Percentiles rank a stretch among this genome's conserved stretches.
phyloP scores from a whole-genome alignment of 2,329 filamentous ascomycete genomes.

The Aspergillus sp. region DNA sequence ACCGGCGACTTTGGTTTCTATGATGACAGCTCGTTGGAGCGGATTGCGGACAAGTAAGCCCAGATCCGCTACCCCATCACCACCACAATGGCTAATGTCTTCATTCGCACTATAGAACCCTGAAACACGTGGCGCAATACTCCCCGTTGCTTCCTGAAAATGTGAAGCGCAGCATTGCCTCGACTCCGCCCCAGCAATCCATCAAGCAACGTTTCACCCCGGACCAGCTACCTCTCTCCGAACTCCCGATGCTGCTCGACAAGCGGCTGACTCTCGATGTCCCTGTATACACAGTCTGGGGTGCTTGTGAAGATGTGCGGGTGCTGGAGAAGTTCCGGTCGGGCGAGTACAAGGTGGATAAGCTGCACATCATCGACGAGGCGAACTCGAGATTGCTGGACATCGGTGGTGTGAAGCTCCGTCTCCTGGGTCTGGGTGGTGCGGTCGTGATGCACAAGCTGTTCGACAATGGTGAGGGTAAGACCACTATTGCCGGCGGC shows the following conservation, averaged over 20 bases:
- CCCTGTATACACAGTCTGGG: conserved; percentile 98
- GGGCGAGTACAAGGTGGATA: conserved; percentile 95
- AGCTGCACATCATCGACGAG: conserved; percentile 98
- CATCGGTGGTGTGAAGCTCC: conserved; percentile 91
- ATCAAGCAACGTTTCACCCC: conserved; percentile 84
- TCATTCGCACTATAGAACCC: conserved; percentile 60
- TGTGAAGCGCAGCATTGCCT: conserved; percentile 65
- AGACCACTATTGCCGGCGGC: conserved; percentile 95
- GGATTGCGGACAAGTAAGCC: conserved; percentile 94
- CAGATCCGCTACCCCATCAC: conserved; percentile 2
- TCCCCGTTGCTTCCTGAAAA: conserved; percentile 86
- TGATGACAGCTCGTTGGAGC: conserved; percentile 90
- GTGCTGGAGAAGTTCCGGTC: conserved; percentile 97
- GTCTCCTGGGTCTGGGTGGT: conserved; percentile 87
- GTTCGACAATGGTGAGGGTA: conserved; percentile 96
- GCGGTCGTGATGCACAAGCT: conserved; percentile 99
- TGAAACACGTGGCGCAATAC: conserved; percentile 98
- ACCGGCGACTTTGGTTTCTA: conserved; percentile 99
- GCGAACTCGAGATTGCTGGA: conserved; percentile 93
- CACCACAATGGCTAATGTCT: conserved; percentile 2
- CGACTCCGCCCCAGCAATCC: conserved; percentile 62
- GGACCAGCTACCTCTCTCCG: conserved; percentile 83
- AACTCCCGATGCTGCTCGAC: conserved; percentile 83
- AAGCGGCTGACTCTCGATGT: conserved; percentile 90
- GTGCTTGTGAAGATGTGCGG: conserved; percentile 95